Base-by-base conservation (phyloP, 179 eudicot genomes). In the Amaranthus tricolor region DNA sequence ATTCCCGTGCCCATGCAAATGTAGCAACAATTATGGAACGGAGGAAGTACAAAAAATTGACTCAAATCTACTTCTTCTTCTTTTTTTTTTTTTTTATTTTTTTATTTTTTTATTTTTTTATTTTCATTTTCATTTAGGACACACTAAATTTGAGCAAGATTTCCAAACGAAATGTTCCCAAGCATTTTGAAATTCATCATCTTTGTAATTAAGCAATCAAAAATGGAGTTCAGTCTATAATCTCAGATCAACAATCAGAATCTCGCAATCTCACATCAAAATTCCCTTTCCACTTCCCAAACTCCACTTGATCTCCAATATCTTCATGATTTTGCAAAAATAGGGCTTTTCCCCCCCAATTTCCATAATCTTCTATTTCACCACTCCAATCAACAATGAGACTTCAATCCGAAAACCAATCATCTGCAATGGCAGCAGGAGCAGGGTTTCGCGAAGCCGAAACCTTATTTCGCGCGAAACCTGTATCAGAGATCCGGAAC, bases 401-500 rank as follows among this genome's bases (percentile, higher is more conserved):
- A 69, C 54, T 74, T 48, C 68, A 83, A 3, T 67, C 81, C 52
- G 70, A 71, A 11, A 82, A 79, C 74, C 85, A 79, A 57, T 62
- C 87, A 2, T 48, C 84, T 16, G 49, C 84, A 49, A 78, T 79
- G 57, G 60, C 72, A 24, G 40, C 85, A 1, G 83, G 83, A 20
- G 66, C 74, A 5, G 87, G 82, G 1, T 71, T 65, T 16, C 82
- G 82, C 11, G 93, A 90, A 40, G 96, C 96, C 2, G 98, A 94
- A 62, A 80, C 92, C 0, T 81, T 94, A 5, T 94, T 94, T 74
- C 89, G 96, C 0, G 44, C 89, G 0, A 92, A 92, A 72, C 91
- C 96, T 4, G 91, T 94, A 1, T 82, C 94, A 2, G 98, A 94
- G 81, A 90, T 94, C 88, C 89, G 98, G 43, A 83, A 64, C 55